Evolutionary conservation across 2,329 filamentous ascomycete species (phyloP), one percentile per base, ranked within the genome.

Genomic region (Aureobasidium sp.): DNA sequence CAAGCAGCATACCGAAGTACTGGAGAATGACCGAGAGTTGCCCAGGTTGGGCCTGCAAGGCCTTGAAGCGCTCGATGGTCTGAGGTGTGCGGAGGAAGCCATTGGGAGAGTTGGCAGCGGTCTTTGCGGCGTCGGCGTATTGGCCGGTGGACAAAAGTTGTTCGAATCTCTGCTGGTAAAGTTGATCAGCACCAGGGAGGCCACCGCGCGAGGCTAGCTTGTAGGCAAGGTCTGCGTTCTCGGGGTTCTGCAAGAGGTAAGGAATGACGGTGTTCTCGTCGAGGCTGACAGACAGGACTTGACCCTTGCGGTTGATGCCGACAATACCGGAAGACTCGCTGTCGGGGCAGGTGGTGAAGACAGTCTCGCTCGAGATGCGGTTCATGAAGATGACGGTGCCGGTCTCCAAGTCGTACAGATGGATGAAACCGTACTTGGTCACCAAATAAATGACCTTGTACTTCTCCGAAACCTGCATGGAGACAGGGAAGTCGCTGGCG

Each of bases 371-470:
- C 37, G 94, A 99, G 71, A 99, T 99, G 70, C 95, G 89, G 82
- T 99, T 99, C 91, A 99, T 95, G 84, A 97, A 99, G 73, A 99
- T 94, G 74, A 91, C 95, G 14, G 89, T 89, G 63, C 90, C 95
- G 8, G 90, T 94, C 80, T 99, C 95, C 62, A 99, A 85, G 72
- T 99, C 95, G 78, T 99, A 97, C 27, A 99, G 84, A 77, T 99
- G 94, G 70, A 99, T 97, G 78, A 97, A 99, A 59, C 94, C 94
- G 72, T 97, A 99, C 77, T 99, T 99, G 62, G 94, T 99, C 65
- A 99, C 91, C 71, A 99, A 86, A 77, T 97, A 97, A 71, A 99
- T 88, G 73, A 99, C 87, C 71, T 92, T 93, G 77, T 99, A 99
- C 78, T 94, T 96, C 71, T 91, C 87, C 3, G 94, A 97, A 51